These are phyloP conservation scores for Mallotus japonicus DNA, from an alignment of 441 rosid genomes.

Conservation along the genomic window DNA sequence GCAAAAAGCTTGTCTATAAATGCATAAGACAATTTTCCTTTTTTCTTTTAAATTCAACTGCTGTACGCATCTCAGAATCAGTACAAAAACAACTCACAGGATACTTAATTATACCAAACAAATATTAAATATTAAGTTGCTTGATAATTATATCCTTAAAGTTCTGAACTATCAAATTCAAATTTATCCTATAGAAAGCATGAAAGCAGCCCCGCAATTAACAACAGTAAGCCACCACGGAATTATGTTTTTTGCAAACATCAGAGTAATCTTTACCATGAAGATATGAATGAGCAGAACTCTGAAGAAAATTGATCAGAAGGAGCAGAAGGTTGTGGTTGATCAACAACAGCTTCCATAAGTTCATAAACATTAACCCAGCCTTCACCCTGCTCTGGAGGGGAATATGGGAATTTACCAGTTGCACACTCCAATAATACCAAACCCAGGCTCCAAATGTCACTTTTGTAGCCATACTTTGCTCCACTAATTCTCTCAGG, in stretches of 20 bases:
- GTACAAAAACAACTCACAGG: not conserved
- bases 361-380: slow-evolving; percentile 82
- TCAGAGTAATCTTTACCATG: slow-evolving; percentile 53
- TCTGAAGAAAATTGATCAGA: slow-evolving; percentile 68
- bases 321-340: slow-evolving; percentile 74
- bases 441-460: slow-evolving; percentile 96
- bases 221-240: not conserved
- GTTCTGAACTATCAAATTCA: not conserved
- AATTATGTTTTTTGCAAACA: not conserved
- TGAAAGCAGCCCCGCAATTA: not conserved
- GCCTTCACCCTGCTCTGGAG: slow-evolving; percentile 58
- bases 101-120: too few relatives aligned
- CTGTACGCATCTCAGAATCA: not conserved
- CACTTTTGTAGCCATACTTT: slow-evolving; percentile 64
- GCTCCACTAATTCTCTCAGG: slow-evolving; percentile 84
- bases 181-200: not conserved
- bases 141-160: slow-evolving; percentile 1
- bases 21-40: not conserved
- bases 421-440: slow-evolving; percentile 88
- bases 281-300: slow-evolving; percentile 81
- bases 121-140: not conserved
- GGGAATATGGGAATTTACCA: slow-evolving; percentile 76
- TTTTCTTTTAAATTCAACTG: not conserved
- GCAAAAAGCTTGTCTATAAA: not conserved
- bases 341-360: slow-evolving; percentile 82